phyloP scores from a whole-genome alignment of 352 stramenopile genomes.

The Pythium phragmitis region DNA sequence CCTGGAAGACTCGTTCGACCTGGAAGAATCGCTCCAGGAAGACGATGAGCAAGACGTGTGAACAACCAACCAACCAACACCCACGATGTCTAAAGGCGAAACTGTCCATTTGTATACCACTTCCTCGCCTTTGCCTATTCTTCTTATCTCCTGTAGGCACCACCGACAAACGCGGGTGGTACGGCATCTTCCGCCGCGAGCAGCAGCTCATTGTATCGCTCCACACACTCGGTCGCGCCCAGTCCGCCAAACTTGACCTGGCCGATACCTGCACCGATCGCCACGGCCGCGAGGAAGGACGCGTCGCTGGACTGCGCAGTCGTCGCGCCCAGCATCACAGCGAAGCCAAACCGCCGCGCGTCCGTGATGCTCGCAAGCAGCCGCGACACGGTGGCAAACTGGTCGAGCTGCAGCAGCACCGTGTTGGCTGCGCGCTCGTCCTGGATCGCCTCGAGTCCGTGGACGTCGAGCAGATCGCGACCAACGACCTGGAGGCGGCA shows the following conservation, averaged over 20 bases:
- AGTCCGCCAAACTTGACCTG: constrained; percentile 79
- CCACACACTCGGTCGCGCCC: constrained; percentile 35
- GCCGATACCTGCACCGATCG: constrained; percentile 48
- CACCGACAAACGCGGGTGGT: constrained; percentile 47
- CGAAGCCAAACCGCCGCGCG: constrained; percentile 49
- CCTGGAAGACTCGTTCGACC: constrained; percentile 71
- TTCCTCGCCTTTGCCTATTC: neutral
- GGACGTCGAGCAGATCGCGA: constrained; percentile 31
- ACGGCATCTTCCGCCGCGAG: constrained; percentile 39
- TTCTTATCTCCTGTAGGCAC: constrained; percentile 28
- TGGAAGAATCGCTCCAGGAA: constrained; percentile 72
- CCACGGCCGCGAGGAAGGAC: constrained; percentile 43
- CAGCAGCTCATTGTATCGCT: constrained; percentile 62
- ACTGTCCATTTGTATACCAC: neutral
- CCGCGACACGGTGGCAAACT: constrained; percentile 51
- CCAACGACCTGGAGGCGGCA: constrained; percentile 54
- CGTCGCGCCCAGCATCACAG: constrained; percentile 49
- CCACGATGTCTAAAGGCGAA: neutral
- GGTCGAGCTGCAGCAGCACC: constrained; percentile 42
- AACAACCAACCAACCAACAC: neutral
- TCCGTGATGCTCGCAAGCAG: constrained; percentile 43
- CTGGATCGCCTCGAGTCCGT: constrained; percentile 42
- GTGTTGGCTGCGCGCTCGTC: constrained; percentile 66
- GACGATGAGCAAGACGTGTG: constrained; percentile 32
- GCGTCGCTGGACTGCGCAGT: constrained; percentile 24